A percentile compares a stretch with the other conserved stretches of the same genome.
Conservation (phyloP, 2,329 filamentous ascomycete species). For the Xylaria multiplex region DNA sequence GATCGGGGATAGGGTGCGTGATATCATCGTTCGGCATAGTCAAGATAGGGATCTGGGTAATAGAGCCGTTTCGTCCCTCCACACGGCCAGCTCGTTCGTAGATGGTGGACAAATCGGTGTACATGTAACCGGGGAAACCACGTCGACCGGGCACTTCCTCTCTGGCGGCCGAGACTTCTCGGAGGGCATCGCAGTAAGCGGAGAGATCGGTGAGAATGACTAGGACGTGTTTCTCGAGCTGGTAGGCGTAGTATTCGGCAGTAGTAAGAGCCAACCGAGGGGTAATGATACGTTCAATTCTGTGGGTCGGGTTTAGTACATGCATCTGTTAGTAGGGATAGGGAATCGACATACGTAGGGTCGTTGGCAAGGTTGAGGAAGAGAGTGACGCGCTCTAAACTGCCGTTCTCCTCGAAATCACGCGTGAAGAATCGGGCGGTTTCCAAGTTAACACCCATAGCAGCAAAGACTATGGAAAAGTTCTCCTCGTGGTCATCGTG, state of each 20-base stretch:
- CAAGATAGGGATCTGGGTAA: slow-evolving; percentile 98
- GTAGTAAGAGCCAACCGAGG: slow-evolving; percentile 97
- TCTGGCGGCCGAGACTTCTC: slow-evolving; percentile 96
- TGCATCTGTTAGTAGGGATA: background rate
- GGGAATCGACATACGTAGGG: slow-evolving; percentile 76
- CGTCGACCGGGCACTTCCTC: slow-evolving; percentile 99
- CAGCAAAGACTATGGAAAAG: slow-evolving; percentile 99
- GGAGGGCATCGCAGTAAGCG: slow-evolving; percentile 97
- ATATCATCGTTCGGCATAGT: slow-evolving; percentile 99
- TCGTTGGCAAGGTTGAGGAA: slow-evolving; percentile 99
- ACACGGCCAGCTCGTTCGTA: slow-evolving; percentile 99
- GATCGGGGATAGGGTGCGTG: slow-evolving; percentile 97
- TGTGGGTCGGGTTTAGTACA: slow-evolving; percentile 51
- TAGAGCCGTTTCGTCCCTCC: slow-evolving; percentile 94
- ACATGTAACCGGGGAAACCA: slow-evolving; percentile 99
- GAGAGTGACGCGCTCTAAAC: slow-evolving; percentile 94
- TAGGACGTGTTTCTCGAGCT: slow-evolving; percentile 99
- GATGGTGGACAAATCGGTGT: slow-evolving; percentile 99
- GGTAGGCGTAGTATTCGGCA: slow-evolving; percentile 99
- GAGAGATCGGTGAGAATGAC: slow-evolving; percentile 98
- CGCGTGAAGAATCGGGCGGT: slow-evolving; percentile 98
- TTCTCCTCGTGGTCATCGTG: slow-evolving; percentile 99
- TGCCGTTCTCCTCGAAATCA: slow-evolving; percentile 99
- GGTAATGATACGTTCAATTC: slow-evolving; percentile 99
- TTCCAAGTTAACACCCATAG: slow-evolving; percentile 99